Evolutionary conservation across 1,284 basidiomycete genomes (phyloP), one percentile per base, ranked within the genome.

Genomic region (Heterobasidion irregulare): DNA sequence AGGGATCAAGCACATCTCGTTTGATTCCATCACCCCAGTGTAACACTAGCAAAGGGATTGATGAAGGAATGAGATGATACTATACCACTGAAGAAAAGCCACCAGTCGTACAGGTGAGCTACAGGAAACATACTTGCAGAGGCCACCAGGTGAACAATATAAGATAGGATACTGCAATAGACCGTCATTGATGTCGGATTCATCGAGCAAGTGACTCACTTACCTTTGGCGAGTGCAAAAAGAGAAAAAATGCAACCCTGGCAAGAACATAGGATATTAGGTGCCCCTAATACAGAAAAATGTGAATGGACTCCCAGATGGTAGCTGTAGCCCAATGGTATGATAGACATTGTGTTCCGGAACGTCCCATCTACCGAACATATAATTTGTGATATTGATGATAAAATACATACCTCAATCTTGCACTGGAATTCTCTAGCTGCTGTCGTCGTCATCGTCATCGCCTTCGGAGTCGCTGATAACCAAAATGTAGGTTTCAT

Each of bases 401-500:
- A 26, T 26, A 26, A 43, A 18, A 45, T 32, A 52, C 41, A 45
- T 45, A 18, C 15, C 36, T 32, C 26, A 26, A 26, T 26, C 26
- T 5, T 26, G 26, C 26, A 26, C 32, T 19, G 8, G 5, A 16
- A 26, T 19, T 18, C 10, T 35, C 18, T 32, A 33, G 44, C 26
- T 26, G 26, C 26, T 26, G 26, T 48, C 52, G 33, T 48, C 46
- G 7, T 18, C 33, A 26, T 50, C 33, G n/a, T 50, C 36, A 6
- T 54, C 53, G 9, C 46, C 49, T 8, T 60, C 59, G 2, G 58
- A 60, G 41, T 60, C 59, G 52, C 59, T 60, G 36, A 60, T 52
- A 9, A 47, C 44, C 38, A 60, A 38, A 26, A 60, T 46, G 41
- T 53, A 54, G 5, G 51, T 41, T 41, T 57, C 59, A 6, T 49